Evolutionary conservation across 2,329 filamentous ascomycete genomes (phyloP).

Genomic region (Aspergillus sp.): DNA sequence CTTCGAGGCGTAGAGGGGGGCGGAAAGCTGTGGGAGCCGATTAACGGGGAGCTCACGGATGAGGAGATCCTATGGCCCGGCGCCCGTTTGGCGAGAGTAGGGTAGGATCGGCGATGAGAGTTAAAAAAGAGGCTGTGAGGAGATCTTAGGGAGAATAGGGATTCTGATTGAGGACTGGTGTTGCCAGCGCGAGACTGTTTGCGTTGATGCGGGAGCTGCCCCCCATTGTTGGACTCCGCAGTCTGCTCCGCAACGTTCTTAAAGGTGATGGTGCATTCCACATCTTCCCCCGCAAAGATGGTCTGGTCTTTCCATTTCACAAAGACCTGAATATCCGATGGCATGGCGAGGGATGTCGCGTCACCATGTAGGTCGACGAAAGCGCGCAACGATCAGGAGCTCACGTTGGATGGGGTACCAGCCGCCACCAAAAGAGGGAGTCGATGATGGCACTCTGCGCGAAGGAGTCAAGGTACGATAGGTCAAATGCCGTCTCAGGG

Average conservation of each 20-base stretch:
- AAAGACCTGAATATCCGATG: constrained; percentile 86
- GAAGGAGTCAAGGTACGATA: constrained; percentile 8
- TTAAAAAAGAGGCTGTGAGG: constrained; percentile 36
- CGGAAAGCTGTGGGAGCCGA: constrained; percentile 42
- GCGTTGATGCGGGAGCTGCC: constrained; percentile 34
- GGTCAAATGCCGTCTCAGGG: constrained; percentile 17
- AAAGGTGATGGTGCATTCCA: constrained; percentile 95
- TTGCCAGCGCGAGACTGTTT: constrained; percentile 37
- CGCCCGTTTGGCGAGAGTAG: constrained; percentile 32
- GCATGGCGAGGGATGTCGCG: constrained; percentile 39
- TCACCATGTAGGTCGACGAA: constrained; percentile 32
- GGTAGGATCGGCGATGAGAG: constrained; percentile 35
- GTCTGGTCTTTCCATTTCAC: constrained; percentile 92
- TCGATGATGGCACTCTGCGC: constrained; percentile 5
- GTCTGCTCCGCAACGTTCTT: constrained; percentile 68
- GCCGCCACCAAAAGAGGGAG: constrained; percentile 14
- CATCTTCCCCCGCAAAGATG: constrained; percentile 93
- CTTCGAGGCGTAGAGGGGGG: constrained; percentile 34
- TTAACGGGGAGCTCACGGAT: constrained; percentile 40
- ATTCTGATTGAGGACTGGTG: constrained; percentile 32
- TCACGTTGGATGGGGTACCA: constrained; percentile 17
- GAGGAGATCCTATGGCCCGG: constrained; percentile 39
- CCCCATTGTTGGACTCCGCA: constrained; percentile 28
- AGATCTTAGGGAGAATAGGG: constrained; percentile 39
- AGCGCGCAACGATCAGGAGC: constrained; percentile 16